phyloP scores from a whole-genome alignment of 306 rosid genomes.

The Malus domestica region ASM211411v1 NC_041803.1:4955001-4955500 shows the following conservation, averaged over 20 bases:
- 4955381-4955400: background rate
- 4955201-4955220: accelerated
- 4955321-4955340: background rate
- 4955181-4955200: no score
- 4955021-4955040: background rate
- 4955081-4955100: no score
- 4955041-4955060: background rate
- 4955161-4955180: accelerated
- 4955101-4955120: no score
- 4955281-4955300: background rate
- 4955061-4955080: background rate
- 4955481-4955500: conserved; percentile 25
- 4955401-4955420: conserved; percentile 8
- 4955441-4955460: background rate
- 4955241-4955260: no score
- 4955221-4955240: no score
- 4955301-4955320: background rate
- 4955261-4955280: no score
- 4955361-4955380: background rate
- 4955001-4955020: background rate
- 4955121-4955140: no score
- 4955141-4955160: no score
- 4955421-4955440: conserved; percentile 4
- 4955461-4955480: background rate
- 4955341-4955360: background rate